phyloP scores from a whole-genome alignment of 768 basidiomycete species.

The Naganishia kalamii region DNA sequence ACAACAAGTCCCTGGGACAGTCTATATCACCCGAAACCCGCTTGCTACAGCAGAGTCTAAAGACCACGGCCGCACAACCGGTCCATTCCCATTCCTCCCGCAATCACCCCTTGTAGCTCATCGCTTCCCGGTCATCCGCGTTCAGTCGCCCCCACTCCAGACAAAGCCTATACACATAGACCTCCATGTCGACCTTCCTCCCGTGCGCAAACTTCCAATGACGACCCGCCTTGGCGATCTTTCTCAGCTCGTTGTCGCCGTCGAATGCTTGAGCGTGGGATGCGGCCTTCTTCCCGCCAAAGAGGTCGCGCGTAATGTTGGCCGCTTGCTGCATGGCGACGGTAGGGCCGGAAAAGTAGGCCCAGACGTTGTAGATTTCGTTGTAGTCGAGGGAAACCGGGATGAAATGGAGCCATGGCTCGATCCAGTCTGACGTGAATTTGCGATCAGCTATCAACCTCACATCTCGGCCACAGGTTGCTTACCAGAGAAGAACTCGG shows the following conservation, averaged over 20 bases:
- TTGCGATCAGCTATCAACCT: neutral
- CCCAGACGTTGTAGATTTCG: constrained; percentile 88
- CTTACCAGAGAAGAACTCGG: constrained; percentile 64
- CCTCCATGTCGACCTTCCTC: constrained; percentile 80
- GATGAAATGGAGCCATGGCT: constrained; percentile 95
- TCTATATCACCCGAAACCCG: neutral
- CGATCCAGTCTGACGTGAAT: constrained; percentile 65
- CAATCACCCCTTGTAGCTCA: constrained; percentile 19
- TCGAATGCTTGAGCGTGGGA: constrained; percentile 49
- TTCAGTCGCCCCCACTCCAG: constrained; percentile 81
- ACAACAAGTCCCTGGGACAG: neutral
- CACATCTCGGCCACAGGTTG: neutral
- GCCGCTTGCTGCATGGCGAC: constrained; percentile 54
- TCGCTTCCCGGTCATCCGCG: constrained; percentile 71
- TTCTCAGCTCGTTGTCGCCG: constrained; percentile 65
- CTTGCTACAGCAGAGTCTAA: neutral
- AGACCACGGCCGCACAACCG: neutral
- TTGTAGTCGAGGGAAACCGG: constrained; percentile 77
- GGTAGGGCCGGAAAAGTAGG: constrained; percentile 85
- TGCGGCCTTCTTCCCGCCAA: constrained; percentile 23
- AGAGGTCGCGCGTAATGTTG: constrained; percentile 50
- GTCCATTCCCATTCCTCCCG: neutral
- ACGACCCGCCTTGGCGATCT: constrained; percentile 86
- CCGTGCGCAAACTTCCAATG: constrained; percentile 83
- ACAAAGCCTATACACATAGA: constrained; percentile 50